Percentiles rank a stretch among this genome's conserved stretches.
phyloP scores from a whole-genome alignment of 768 basidiomycete species.

The Termitomyces sp. region DNA sequence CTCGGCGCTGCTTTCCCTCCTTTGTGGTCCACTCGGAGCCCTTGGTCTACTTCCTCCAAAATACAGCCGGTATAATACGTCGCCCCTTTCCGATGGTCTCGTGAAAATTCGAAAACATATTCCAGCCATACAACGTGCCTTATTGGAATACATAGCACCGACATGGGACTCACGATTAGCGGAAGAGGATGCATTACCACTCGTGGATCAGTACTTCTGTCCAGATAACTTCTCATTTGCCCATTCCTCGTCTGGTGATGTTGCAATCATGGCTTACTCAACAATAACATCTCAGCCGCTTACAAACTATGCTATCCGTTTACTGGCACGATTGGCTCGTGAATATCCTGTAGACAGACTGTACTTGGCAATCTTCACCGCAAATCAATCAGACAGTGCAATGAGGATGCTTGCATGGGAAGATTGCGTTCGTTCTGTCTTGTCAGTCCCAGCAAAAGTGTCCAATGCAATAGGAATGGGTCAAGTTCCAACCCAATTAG shows the following conservation, averaged over 20 bases:
- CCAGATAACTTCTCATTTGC: constrained; percentile 57
- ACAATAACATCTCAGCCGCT: constrained; percentile 51
- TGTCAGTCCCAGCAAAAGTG: constrained; percentile 69
- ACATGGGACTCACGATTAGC: constrained; percentile 57
- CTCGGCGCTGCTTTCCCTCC: constrained; percentile 45
- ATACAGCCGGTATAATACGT: constrained; percentile 37
- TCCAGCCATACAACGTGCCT: constrained; percentile 54
- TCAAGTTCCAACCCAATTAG: constrained; percentile 40
- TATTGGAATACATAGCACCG: constrained; percentile 62
- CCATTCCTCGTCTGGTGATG: constrained; percentile 40
- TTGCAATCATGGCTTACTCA: constrained; percentile 57
- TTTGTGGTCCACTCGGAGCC: constrained; percentile 51
- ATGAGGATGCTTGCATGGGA: constrained; percentile 56
- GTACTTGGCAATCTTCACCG: constrained; percentile 42
- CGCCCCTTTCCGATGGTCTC: constrained; percentile 26
- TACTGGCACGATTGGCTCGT: constrained; percentile 48
- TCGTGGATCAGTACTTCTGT: constrained; percentile 69
- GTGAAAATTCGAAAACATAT: constrained; percentile 34
- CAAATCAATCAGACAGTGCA: constrained; percentile 10
- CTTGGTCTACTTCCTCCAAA: constrained; percentile 56
- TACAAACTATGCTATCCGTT: constrained; percentile 39
- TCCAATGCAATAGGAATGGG: constrained; percentile 56
- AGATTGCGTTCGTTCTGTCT: constrained; percentile 59
- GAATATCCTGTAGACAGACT: constrained; percentile 70
- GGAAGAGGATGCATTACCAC: constrained; percentile 35